Evolutionary conservation across 1,284 basidiomycete species (phyloP).

Genomic region (Cystobasidium slooffiae): DNA sequence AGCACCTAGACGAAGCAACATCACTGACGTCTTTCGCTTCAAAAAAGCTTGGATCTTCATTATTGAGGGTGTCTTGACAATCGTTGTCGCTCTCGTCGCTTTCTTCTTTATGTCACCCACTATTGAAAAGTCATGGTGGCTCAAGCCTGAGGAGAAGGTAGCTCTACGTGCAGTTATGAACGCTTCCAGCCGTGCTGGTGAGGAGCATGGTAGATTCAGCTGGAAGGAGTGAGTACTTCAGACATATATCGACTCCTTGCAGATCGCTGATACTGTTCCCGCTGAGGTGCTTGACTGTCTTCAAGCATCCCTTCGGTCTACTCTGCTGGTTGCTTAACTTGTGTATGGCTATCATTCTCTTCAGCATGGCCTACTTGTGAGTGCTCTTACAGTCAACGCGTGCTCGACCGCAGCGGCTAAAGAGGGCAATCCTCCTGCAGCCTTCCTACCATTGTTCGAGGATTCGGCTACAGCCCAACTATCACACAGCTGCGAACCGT

Average conservation of each 20-base stretch:
- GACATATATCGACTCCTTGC: too few species aligned
- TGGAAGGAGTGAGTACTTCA: constrained; percentile 32
- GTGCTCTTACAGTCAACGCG: too few species aligned
- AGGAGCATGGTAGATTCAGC: constrained; percentile 25
- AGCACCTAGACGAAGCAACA: not conserved
- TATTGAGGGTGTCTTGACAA: constrained; percentile 46
- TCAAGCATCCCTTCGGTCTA: constrained; percentile 22
- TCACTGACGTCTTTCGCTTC: not conserved
- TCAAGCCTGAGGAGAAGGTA: constrained; percentile 44
- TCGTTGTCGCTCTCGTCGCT: constrained; percentile 44
- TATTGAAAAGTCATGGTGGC: constrained; percentile 44
- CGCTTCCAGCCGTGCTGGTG: constrained; percentile 25
- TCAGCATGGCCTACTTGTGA: constrained; percentile 36
- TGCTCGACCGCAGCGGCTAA: too few species aligned
- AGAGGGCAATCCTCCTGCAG: too few species aligned
- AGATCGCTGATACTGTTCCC: too few species aligned
- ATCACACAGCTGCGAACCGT: constrained; percentile 66
- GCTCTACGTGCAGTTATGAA: constrained; percentile 42
- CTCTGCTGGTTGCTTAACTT: constrained; percentile 20
- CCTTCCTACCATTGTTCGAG: constrained; percentile 72
- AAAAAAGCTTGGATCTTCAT: constrained; percentile 35
- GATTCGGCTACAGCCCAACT: constrained; percentile 61
- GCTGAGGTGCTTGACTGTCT: constrained; percentile 20
- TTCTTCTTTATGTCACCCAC: constrained; percentile 45
- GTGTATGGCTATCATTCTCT: constrained; percentile 22